Base-by-base conservation (phyloP, 2,329 filamentous ascomycete species). In the Phaeosphaeriaceae sp. region DNA sequence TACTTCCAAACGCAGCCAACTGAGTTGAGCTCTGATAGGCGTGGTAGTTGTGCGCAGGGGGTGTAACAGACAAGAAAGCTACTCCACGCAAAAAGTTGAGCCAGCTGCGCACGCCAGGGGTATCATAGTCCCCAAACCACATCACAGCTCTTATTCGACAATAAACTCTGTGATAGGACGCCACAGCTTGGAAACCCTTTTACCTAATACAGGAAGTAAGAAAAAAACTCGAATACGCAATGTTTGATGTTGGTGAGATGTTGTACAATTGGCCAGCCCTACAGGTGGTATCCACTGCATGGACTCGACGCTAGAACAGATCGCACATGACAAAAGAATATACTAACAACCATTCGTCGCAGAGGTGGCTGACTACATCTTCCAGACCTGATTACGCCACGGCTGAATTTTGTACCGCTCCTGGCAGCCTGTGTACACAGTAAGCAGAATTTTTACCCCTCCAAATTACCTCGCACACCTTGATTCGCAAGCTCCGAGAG, bases 371-470 rank as follows among this genome's bases (percentile, higher is more conserved):
- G 32, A 34, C n/a, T 32, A 39, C 37, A 33, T 43, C n/a, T 21
- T 29, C 20, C 15, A 13, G n/a, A 26, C 20, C 29, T 32, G 2
- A 21, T 29, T 12, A 42, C n/a, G 6, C 17, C n/a, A n/a, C 42
- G 23, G 46, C 37, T 50, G 35, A 34, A 28, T 33, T 37, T 34
- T 37, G 52, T 45, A 28, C 29, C 15, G 50, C 56, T 34, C 13
- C 17, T 12, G 18, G 21, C 21, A 23, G 21, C 21, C 21, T 28
- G 28, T n/a, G n/a, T n/a, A n/a, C n/a, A n/a, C n/a, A n/a, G n/a
- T 30, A 37, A 38, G 42, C 46, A 40, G 43, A 37, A 33, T 30
- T 40, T 46, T 36, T 54, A 54, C 49, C 56, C 50, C 52, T 45
- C 28, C 30, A 41, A 44, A 35, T 16, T 36, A 26, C 21, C 11